Evolutionary conservation across 2,329 filamentous ascomycete species (phyloP).

Genomic region (Leptographium galeiforme): DNA sequence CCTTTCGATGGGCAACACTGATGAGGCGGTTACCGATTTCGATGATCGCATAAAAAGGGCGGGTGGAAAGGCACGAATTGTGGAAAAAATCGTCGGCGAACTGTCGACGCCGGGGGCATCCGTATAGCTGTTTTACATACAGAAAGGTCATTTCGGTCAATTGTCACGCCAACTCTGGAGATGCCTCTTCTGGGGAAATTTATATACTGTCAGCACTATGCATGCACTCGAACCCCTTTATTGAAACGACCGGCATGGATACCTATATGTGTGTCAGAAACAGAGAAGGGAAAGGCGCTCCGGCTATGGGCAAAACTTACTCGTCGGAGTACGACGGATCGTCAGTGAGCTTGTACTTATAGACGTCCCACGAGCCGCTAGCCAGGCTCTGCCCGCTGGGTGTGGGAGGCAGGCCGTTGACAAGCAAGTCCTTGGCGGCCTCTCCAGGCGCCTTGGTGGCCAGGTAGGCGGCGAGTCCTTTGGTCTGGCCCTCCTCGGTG

Average conservation of each 20-base stretch:
- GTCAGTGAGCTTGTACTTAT: constrained; percentile 50
- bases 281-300: too few relatives aligned
- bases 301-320: constrained; percentile 35
- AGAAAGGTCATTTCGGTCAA: too few relatives aligned
- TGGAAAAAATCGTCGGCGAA: constrained; percentile 54
- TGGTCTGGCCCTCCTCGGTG: constrained; percentile 59
- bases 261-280: constrained; percentile 25
- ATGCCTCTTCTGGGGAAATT: too few relatives aligned
- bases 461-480: constrained; percentile 60
- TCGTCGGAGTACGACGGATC: constrained; percentile 58
- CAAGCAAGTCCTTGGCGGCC: constrained; percentile 46
- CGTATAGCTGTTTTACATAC: background rate
- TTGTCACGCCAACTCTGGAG: background rate
- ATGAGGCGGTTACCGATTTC: constrained; percentile 81
- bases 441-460: constrained; percentile 39
- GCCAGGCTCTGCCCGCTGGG: constrained; percentile 55
- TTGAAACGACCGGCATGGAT: constrained; percentile 51
- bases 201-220: background rate
- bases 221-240: constrained; percentile 19
- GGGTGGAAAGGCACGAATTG: constrained; percentile 69
- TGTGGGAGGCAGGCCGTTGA: constrained; percentile 71
- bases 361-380: constrained; percentile 46
- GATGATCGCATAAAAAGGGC: constrained; percentile 80
- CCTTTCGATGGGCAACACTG: constrained; percentile 67
- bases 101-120: background rate